Evolutionary conservation across 2,329 filamentous ascomycete species (phyloP), one percentile per base, ranked within the genome.

Genomic region (Nothopassalora personata): DNA sequence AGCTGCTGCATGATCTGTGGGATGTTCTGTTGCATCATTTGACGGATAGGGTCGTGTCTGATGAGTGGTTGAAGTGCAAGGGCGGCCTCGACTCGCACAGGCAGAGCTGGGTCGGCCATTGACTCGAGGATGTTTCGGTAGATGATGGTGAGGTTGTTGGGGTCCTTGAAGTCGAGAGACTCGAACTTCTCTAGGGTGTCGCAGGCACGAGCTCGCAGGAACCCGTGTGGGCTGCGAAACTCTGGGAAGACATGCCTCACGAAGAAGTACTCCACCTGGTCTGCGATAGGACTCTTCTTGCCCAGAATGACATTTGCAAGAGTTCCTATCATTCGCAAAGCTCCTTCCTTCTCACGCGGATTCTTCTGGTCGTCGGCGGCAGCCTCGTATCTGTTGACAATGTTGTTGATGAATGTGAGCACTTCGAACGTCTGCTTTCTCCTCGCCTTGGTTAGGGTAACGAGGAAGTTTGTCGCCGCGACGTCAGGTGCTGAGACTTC

Each of bases 1-100:
- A 99, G 83, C 76, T 99, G 93, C 77, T 97, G 95, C 94, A 99
- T 99, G 70, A 99, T 97, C 70, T 96, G 95, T 15, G 94, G 92
- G 66, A 99, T 99, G 73, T 92, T 97, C 71, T 92, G 86, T 76
- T 97, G 92, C 94, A 99, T 97, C 75, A 90, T 94, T 45, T 86
- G 88, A 58, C 92, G 88, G 71, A 99, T 97, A 54, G 94, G 83
- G 67, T 97, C 92, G 76, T 99, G 94, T 64, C 94, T 85, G 71
- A 99, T 99, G 45, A 99, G 83, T 46, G 94, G 93, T 75, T 99
- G 94, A 56, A 99, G 83, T 47, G 94, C 93, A 60, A 99, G 84
- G 9, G 94, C 91, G 18, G 94, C 94, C 67, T 95, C 94, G 28
- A 99, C 93, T 66, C 94, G 86, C 27, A 99, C 94, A 2, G 94